phyloP scores from a whole-genome alignment of 768 basidiomycete species.

The Gloeophyllum trabeum region DNA sequence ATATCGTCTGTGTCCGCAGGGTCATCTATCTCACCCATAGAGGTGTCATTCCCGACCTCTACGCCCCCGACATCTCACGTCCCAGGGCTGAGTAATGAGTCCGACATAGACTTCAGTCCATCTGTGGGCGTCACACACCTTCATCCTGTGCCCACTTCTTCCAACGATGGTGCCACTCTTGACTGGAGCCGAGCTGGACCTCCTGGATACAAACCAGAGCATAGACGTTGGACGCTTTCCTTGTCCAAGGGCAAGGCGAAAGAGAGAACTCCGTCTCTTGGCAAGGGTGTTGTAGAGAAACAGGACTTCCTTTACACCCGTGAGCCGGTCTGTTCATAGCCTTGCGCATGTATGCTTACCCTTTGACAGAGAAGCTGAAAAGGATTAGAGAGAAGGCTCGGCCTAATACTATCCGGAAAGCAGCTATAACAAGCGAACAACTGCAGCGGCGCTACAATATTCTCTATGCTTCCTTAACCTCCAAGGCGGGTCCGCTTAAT shows the following conservation, averaged over 20 bases:
- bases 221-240: conserved; percentile 50
- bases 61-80: conserved; percentile 1
- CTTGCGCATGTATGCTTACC: conserved; percentile 1
- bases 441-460: conserved; percentile 52
- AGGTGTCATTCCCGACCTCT: conserved; percentile 5
- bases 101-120: conserved; percentile 64
- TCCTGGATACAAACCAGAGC: conserved; percentile 43
- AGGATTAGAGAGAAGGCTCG: conserved; percentile 38
- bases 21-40: conserved; percentile 15
- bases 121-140: conserved; percentile 33
- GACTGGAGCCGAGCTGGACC: conserved; percentile 55
- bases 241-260: conserved; percentile 50
- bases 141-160: conserved; percentile 63
- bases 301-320: conserved; percentile 50
- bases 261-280: conserved; percentile 37
- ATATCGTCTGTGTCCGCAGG: conserved; percentile 18
- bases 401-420: conserved; percentile 49
- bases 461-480: conserved; percentile 28
- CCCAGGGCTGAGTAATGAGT: conserved; percentile 14
- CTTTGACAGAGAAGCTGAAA: conserved; percentile 39
- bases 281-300: conserved; percentile 36
- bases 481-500: conserved; percentile 24
- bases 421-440: conserved; percentile 52
- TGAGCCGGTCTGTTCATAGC: conserved; percentile 14
- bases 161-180: conserved; percentile 56